These are phyloP conservation scores for Epithemia pelagica DNA, from an alignment of 108 stramenopile genomes.

Conservation along the genomic window DNA sequence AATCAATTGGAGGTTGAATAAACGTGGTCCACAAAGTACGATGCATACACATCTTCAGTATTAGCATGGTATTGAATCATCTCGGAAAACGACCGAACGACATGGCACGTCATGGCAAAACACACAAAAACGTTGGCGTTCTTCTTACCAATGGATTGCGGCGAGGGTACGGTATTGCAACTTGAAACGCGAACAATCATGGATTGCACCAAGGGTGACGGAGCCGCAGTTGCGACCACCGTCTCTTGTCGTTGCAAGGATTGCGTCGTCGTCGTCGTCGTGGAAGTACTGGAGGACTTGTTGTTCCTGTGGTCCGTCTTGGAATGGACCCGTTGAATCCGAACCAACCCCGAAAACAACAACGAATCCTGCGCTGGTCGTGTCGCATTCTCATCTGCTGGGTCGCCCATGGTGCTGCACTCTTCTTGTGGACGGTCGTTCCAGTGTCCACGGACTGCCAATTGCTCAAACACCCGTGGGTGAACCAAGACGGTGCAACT, in stretches of 20 bases:
- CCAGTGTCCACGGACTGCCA: too few species aligned
- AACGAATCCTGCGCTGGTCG: too few species aligned
- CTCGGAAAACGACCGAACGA: neutral
- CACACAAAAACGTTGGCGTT: neutral
- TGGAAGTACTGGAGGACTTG: too few species aligned
- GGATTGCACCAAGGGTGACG: neutral
- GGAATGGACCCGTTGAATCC: too few species aligned
- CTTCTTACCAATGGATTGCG: neutral
- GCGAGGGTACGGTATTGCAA: neutral
- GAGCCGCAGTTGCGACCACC: neutral
- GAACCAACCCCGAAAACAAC: too few species aligned
- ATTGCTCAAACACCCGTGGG: too few species aligned
- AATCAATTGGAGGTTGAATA: slow-evolving; percentile 28
- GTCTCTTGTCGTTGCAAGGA: neutral
- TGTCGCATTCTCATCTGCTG: too few species aligned
- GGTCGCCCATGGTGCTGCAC: too few species aligned
- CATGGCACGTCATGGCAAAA: neutral
- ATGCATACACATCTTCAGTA: slow-evolving; percentile 27
- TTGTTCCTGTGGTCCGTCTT: too few species aligned
- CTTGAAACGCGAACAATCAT: neutral
- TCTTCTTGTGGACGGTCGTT: too few species aligned
- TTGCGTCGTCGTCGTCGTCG: neutral
- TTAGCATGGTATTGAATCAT: slow-evolving; percentile 44
- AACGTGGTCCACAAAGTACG: slow-evolving; percentile 18
- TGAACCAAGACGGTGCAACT: too few species aligned